phyloP scores from a whole-genome alignment of 1,284 basidiomycete species.

The Cystobasidiaceae sp. region DNA sequence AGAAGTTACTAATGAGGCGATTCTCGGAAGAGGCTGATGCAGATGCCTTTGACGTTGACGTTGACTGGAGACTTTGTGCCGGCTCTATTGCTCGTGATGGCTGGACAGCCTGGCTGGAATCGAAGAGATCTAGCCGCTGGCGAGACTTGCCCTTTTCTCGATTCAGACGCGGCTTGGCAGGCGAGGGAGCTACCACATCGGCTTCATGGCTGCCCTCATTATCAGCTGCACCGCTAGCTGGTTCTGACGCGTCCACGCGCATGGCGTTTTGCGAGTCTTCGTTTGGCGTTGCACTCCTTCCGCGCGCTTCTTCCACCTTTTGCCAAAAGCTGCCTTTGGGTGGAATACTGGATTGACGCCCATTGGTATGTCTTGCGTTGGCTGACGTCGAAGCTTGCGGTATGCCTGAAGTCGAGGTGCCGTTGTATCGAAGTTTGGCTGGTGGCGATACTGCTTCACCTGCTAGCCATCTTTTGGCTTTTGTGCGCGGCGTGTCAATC shows the following conservation, averaged over 20 bases:
- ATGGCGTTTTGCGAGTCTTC: background rate
- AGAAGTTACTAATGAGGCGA: background rate
- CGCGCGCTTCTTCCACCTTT: slow-evolving; percentile 9
- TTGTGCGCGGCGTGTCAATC: slow-evolving; percentile 30
- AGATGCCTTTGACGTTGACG: background rate
- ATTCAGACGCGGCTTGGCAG: slow-evolving; percentile 2
- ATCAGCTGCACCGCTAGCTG: background rate
- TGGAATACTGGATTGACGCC: background rate
- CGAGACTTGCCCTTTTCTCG: slow-evolving; percentile 8
- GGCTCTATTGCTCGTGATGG: background rate
- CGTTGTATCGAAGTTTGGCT: slow-evolving; percentile 5
- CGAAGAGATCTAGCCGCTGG: slow-evolving; percentile 9
- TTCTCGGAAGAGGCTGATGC: background rate
- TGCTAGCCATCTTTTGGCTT: slow-evolving; percentile 29
- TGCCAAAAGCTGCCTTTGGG: slow-evolving; percentile 12
- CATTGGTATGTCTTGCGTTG: background rate
- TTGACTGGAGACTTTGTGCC: too few relatives aligned
- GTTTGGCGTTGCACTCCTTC: background rate
- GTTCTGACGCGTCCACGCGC: background rate
- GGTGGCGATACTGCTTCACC: slow-evolving; percentile 18
- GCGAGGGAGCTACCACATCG: slow-evolving; percentile 3
- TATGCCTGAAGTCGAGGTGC: background rate
- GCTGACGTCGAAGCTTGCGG: background rate
- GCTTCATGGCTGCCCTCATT: background rate
- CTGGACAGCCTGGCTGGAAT: background rate